phyloP scores from a whole-genome alignment of 192 early-diverging fungal species.

The Entomortierella lignicola region DNA sequence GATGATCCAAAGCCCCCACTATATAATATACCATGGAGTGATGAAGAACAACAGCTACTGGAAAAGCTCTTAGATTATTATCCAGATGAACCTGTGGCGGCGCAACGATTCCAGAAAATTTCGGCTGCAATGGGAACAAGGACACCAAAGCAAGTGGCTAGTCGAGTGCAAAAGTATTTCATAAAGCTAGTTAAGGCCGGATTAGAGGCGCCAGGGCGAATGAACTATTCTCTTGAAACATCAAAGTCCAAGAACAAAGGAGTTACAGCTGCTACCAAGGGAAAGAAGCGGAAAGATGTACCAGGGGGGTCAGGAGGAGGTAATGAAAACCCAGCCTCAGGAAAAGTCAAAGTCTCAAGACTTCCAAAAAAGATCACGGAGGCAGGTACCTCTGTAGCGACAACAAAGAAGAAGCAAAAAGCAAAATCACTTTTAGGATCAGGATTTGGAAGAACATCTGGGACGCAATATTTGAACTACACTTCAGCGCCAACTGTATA shows the following conservation, averaged over 20 bases:
- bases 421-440: conserved; percentile 27
- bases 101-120: conserved; percentile 77
- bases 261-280: conserved; percentile 21
- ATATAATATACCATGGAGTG: conserved; percentile 77
- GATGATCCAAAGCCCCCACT: conserved; percentile 61
- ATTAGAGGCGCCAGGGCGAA: conserved; percentile 74
- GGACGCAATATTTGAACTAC: conserved; percentile 56
- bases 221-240: conserved; percentile 62
- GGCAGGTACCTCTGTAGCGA: conserved; percentile 15
- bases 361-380: conserved; percentile 32
- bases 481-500: conserved; percentile 58
- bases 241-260: conserved; percentile 28
- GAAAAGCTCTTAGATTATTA: conserved; percentile 68
- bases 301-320: conserved; percentile 29
- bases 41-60: conserved; percentile 74
- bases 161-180: conserved; percentile 85
- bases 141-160: conserved; percentile 78
- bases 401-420: conserved; percentile 34
- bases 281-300: conserved; percentile 37
- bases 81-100: conserved; percentile 78
- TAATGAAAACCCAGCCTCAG: background rate
- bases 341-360: conserved; percentile 21
- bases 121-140: conserved; percentile 75
- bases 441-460: conserved; percentile 55
- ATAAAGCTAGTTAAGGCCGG: conserved; percentile 81